Base-by-base conservation (phyloP, 2,329 filamentous ascomycete genomes). In the Pyrenochaeta sp. region DNA sequence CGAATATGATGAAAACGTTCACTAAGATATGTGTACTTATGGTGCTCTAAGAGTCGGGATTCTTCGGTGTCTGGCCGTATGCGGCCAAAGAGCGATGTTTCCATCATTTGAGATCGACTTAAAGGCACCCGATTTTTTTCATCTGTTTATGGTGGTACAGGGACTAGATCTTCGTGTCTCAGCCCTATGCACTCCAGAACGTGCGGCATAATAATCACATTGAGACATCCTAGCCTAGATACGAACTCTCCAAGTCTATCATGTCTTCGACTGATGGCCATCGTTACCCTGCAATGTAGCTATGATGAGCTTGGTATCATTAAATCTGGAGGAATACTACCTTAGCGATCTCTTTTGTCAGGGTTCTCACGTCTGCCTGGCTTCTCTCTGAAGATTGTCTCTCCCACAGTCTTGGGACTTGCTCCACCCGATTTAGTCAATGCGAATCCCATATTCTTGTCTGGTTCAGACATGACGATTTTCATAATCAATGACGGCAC, bases 121-220 rank as follows among this genome's bases (percentile, higher is more conserved):
- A 9, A 29, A 29, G 14, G 7, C 21, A 9, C 6, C 42, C 47
- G 21, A 21, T 37, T 35, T 55, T 52, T 51, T 56, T 60, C 51
- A 58, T 49, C 41, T 46, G 41, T 49, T 14, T n/a, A 51, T 35
- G 20, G 47, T 60, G 29, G 48, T 41, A 48, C 41, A 46, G 43
- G 43, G 45, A 59, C 67, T 67, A 64, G 63, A 50, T 49, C 56
- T 36, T 15, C 32, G 45, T 63, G 61, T 65, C 57, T 69, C 65
- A 70, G 64, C 66, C 67, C 48, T 71, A 69, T 54, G 60, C 56
- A 60, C 51, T 64, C 66, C 60, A 68, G 67, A 67, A 61, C 63
- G 58, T 61, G 45, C 54, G 42, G 61, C 60, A 51, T 58, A 56
- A 57, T 52, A 41, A 54, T 42, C 36, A 49, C 37, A 51, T 41